Evolutionary conservation across 345 rosid species (phyloP).

Genomic region (Ailanthus altissimus): DNA sequence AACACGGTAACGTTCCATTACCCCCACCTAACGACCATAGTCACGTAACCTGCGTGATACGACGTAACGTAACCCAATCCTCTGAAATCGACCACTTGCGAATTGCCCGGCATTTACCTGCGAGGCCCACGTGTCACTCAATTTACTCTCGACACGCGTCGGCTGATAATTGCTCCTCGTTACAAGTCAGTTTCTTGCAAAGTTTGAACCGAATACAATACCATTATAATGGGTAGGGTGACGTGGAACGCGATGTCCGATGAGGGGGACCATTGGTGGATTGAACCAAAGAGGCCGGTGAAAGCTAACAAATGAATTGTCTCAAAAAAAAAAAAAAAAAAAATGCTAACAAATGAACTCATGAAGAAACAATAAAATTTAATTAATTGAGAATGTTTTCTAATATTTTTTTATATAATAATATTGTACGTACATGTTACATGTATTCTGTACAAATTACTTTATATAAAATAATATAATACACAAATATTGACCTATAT

Average conservation of each 20-base stretch:
- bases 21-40: slow-evolving; percentile 24
- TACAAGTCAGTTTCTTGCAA: background rate
- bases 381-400: too few species aligned
- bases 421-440: too few species aligned
- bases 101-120: slow-evolving; percentile 8
- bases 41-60: slow-evolving; percentile 42
- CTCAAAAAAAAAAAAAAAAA: too few species aligned
- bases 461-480: too few species aligned
- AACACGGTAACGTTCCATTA: slow-evolving; percentile 26
- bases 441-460: too few species aligned
- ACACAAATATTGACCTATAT: too few species aligned
- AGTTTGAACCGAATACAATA: slow-evolving; percentile 4
- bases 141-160: slow-evolving; percentile 12
- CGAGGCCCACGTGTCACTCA: slow-evolving; percentile 12
- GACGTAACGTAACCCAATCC: slow-evolving; percentile 28
- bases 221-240: background rate
- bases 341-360: too few species aligned
- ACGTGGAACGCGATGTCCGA: background rate
- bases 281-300: background rate
- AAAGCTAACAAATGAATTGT: background rate
- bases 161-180: background rate
- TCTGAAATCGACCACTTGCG: slow-evolving; percentile 21
- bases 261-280: background rate
- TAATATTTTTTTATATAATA: too few species aligned
- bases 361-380: too few species aligned